Conservation (phyloP, 148 eudicot genomes). For the Vaccinium darrowii region DNA sequence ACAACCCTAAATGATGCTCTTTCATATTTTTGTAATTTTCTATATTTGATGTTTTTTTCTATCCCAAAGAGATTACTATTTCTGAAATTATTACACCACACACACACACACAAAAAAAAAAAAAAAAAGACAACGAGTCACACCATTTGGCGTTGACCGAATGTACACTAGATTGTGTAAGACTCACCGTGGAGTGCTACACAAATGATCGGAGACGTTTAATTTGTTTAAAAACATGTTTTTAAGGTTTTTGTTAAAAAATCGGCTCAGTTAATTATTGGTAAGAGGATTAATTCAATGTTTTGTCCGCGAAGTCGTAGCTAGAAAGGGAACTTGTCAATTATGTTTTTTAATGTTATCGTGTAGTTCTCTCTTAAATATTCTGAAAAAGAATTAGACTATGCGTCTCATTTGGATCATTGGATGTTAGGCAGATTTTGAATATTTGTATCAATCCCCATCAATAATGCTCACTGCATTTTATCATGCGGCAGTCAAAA, state of each 20-base stretch:
- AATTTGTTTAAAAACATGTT: no score
- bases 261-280: no score
- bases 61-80: not conserved
- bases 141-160: no score
- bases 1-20: conserved; percentile 6
- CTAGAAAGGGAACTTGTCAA: not conserved
- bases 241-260: no score
- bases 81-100: not conserved
- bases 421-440: not conserved
- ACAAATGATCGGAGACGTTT: no score
- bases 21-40: not conserved
- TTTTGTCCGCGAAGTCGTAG: no score
- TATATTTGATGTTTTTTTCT: not conserved
- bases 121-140: no score
- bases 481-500: not conserved
- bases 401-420: not conserved
- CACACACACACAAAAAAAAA: no score
- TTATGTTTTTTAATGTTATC: not conserved
- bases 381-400: not conserved
- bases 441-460: not conserved
- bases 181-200: no score
- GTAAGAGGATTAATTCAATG: no score
- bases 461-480: not conserved
- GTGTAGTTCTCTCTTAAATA: not conserved
- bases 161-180: no score